Percentiles rank a stretch among this genome's conserved stretches.
Conservation (phyloP, 352 stramenopile genomes). For the Pythium biforme region DNA sequence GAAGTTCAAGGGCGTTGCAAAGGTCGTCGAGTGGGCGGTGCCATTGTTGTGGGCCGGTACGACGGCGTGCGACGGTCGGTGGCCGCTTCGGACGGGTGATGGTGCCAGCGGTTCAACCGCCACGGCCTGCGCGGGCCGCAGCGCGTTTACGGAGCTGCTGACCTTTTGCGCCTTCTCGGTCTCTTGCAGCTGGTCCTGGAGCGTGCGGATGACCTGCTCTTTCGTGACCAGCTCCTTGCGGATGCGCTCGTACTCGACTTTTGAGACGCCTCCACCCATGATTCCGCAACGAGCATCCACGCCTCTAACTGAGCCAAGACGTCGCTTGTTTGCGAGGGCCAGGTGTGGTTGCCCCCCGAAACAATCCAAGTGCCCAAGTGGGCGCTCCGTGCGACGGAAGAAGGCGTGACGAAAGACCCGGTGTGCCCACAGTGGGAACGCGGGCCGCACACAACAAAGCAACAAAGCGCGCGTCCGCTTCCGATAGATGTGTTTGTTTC, state of each 20-base stretch:
- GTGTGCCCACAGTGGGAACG: too few relatives aligned
- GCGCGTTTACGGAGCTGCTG: background rate
- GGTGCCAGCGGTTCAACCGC: background rate
- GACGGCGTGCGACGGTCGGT: constrained; percentile 29
- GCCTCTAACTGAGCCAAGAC: background rate
- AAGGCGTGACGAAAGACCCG: too few relatives aligned
- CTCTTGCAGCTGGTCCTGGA: constrained; percentile 56
- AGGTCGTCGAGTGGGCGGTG: background rate
- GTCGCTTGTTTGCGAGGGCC: too few relatives aligned
- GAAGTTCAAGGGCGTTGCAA: background rate
- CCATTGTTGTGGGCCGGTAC: constrained; percentile 4
- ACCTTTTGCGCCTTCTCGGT: constrained; percentile 12
- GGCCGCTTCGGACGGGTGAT: constrained; percentile 12
- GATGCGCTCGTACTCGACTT: constrained; percentile 69
- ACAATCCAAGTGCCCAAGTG: too few relatives aligned
- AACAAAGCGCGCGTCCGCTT: too few relatives aligned
- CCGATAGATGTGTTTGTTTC: background rate
- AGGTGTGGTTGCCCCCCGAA: too few relatives aligned
- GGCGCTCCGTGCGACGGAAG: too few relatives aligned
- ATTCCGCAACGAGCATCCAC: constrained; percentile 3
- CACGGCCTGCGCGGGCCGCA: constrained; percentile 4
- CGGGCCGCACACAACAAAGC: too few relatives aligned
- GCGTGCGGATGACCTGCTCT: constrained; percentile 62
- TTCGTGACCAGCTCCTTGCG: constrained; percentile 67
- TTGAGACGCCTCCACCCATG: constrained; percentile 76